phyloP scores from a whole-genome alignment of 495 filamentous ascomycete genomes.

The Aspergillus sparsus region DNA sequence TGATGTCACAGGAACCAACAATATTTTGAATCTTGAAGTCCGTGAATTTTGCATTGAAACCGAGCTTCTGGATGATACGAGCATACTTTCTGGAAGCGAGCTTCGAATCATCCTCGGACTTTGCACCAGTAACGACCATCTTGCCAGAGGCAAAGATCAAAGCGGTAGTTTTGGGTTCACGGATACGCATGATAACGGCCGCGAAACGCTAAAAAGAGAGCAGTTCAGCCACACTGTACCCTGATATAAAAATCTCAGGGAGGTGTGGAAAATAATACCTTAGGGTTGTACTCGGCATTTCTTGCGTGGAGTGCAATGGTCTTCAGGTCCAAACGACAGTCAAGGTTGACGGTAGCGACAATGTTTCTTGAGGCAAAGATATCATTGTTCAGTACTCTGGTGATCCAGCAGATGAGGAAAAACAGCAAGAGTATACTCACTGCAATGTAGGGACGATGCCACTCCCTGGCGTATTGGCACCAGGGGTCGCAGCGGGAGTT shows the following conservation, averaged over 20 bases:
- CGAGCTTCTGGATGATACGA: constrained; percentile 98
- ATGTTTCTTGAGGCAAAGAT: constrained; percentile 80
- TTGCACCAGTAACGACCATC: constrained; percentile 99
- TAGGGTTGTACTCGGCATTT: constrained; percentile 97
- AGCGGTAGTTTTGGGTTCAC: constrained; percentile 97
- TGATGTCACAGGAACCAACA: constrained; percentile 97
- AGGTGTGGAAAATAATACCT: constrained; percentile 64
- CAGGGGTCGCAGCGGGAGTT: constrained; percentile 92
- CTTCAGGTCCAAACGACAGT: constrained; percentile 97
- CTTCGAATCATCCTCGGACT: constrained; percentile 97
- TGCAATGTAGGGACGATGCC: constrained; percentile 97
- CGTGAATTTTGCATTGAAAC: constrained; percentile 99
- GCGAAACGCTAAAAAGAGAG: constrained; percentile 81
- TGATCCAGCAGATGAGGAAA: constrained; percentile 44
- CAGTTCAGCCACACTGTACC: constrained; percentile 52
- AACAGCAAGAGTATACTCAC: constrained; percentile 72
- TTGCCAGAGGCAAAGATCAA: constrained; percentile 98
- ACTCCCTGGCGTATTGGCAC: constrained; percentile 73
- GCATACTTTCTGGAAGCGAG: constrained; percentile 97
- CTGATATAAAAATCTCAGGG: constrained; percentile 43
- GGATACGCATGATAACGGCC: constrained; percentile 99
- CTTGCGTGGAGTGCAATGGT: constrained; percentile 97
- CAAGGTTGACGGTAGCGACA: constrained; percentile 98
- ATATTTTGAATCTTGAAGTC: constrained; percentile 99
- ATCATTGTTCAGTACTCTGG: constrained; percentile 59